Evolutionary conservation across 2,329 filamentous ascomycete species (phyloP), one percentile per base, ranked within the genome.

Genomic region (Xylaria arbuscula): DNA sequence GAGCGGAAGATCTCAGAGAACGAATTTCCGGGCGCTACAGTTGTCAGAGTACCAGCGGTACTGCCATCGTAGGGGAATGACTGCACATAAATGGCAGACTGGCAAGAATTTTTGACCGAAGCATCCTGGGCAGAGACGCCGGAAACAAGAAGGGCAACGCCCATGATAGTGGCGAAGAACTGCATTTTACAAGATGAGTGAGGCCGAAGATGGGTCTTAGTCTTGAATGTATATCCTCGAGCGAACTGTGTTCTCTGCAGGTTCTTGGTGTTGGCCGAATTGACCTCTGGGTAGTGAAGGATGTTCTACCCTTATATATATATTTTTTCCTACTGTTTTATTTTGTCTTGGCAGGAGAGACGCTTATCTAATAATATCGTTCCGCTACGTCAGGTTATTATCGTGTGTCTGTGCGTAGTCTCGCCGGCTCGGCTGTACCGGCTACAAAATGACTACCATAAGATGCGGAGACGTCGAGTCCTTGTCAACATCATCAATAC

Each of bases 91-190:
- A 81, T 70, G 9, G 75, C 65, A 1, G 55, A 57, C 2, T 67
- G 7, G 74, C 81, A 82, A 65, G 70, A 71, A 77, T 82, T 82
- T 57, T 73, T 75, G 56, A 82, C 80, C 38, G 76, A 61, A 56
- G 80, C 80, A 62, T 79, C 68, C 67, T 81, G 76, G 64, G 80
- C 80, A 24, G 78, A 76, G 62, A 73, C 75, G 45, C 72, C 75
- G 50, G 76, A 69, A 40, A 65, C 77, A 55, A 80, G 57, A 66
- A 81, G 71, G 72, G 80, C 76, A 65, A 77, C 77, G 69, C 72
- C 71, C 56, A 73, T 59, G 65, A 76, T 38, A 38, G 72, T 69
- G 53, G 75, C 61, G 69, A 73, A 71, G 60, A 73, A 74, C 76
- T 79, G 72, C 77, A 79, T 79, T 59, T 69, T 78, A 32, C 1